These are phyloP conservation scores for Nannochloropsis gaditana DNA, from an alignment of 108 stramenopile genomes.

Conservation along the genomic window DNA sequence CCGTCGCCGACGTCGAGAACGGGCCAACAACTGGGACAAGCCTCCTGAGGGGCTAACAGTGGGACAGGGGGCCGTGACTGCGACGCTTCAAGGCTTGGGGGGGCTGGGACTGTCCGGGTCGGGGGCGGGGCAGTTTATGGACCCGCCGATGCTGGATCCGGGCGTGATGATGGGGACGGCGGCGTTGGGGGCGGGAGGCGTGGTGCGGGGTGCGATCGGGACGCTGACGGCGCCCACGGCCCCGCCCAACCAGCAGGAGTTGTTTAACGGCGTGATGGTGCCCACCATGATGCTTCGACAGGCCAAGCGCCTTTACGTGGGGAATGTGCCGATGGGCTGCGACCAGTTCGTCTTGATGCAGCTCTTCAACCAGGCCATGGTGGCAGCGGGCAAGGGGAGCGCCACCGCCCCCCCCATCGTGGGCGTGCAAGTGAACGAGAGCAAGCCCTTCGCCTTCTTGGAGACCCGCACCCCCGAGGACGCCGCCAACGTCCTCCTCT, in stretches of 20 bases:
- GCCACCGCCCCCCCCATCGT: slow-evolving; percentile 10
- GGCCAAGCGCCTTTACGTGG: slow-evolving; percentile 23
- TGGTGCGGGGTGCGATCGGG: not conserved
- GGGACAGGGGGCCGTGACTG: not conserved
- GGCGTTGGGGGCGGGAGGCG: not conserved
- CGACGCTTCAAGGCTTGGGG: not conserved
- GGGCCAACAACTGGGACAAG: slow-evolving; percentile 19
- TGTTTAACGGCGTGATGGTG: not conserved
- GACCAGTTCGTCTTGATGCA: not conserved
- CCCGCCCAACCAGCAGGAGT: not conserved
- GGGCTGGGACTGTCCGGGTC: not conserved
- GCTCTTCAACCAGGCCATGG: slow-evolving; percentile 18
- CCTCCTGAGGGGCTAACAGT: not conserved
- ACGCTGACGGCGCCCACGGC: not conserved
- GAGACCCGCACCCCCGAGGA: slow-evolving; percentile 12
- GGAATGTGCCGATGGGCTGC: not conserved
- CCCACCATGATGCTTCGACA: slow-evolving; percentile 12
- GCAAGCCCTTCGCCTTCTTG: not conserved
- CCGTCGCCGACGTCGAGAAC: not conserved
- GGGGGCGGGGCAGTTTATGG: not conserved
- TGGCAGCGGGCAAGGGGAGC: not conserved
- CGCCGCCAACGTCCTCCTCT: slow-evolving; percentile 18
- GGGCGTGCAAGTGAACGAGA: not conserved
- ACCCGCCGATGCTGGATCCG: not conserved
- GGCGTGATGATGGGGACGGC: slow-evolving; percentile 13